These are phyloP conservation scores for Dactylis glomerata DNA, from an alignment of 176 grass and related monocot species.

Conservation along the genomic window DNA sequence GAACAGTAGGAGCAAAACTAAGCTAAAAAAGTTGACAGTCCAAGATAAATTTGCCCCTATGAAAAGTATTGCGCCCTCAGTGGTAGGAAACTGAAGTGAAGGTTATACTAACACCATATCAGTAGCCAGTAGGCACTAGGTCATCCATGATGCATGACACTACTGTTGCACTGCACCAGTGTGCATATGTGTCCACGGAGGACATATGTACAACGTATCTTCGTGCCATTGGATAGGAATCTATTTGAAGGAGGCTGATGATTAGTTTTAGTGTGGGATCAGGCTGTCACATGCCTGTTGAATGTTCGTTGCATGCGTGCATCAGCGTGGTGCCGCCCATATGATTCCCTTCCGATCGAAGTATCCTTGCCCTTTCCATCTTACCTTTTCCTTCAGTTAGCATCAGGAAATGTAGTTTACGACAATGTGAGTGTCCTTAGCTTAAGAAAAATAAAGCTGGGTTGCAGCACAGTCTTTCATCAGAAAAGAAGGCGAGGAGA, in stretches of 20 bases:
- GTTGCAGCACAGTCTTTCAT: not conserved
- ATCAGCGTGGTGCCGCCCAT: constrained; percentile 18
- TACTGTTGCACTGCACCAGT: constrained; percentile 10
- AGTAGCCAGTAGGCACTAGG: not conserved
- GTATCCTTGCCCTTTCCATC: constrained; percentile 23
- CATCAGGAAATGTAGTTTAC: not conserved
- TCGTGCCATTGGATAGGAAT: not conserved
- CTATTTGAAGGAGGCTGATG: not conserved
- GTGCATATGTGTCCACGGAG: not conserved
- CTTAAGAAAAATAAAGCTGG: not conserved
- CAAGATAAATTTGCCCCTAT: too few relatives aligned
- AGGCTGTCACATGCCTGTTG: constrained; percentile 42
- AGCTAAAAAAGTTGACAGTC: too few relatives aligned
- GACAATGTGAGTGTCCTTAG: not conserved
- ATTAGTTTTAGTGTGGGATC: constrained; percentile 34
- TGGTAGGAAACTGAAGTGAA: not conserved
- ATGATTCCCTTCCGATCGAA: not conserved
- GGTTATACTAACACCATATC: not conserved
- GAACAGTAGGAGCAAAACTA: too few relatives aligned
- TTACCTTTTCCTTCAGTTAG: not conserved
- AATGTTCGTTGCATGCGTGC: constrained; percentile 15
- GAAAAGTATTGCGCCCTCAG: too few relatives aligned
- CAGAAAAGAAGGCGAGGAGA: not conserved
- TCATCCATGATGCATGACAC: not conserved
- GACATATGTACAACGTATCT: constrained; percentile 19